Evolutionary conservation across 768 basidiomycete species (phyloP).

Genomic region (Psilocybe sp.): DNA sequence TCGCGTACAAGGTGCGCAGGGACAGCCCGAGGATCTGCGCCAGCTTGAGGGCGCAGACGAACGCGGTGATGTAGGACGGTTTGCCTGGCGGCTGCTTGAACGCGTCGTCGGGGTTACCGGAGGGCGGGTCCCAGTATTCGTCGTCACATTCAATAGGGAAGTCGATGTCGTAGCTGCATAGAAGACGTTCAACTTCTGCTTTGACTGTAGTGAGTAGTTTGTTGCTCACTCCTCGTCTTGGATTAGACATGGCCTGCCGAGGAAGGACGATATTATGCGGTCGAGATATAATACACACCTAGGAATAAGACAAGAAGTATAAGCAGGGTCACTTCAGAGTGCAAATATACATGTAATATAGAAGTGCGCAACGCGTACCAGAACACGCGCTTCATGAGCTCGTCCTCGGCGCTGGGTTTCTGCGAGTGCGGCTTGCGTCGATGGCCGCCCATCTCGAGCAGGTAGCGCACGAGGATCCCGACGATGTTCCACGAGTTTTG

Average conservation of each 20-base stretch:
- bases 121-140: constrained; percentile 38
- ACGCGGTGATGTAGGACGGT: constrained; percentile 52
- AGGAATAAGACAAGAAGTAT: too few relatives aligned
- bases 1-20: constrained; percentile 53
- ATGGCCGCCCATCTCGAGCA: constrained; percentile 65
- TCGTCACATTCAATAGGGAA: constrained; percentile 59
- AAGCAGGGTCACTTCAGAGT: too few relatives aligned
- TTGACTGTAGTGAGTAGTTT: background rate
- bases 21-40: constrained; percentile 60
- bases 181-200: background rate
- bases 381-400: constrained; percentile 60
- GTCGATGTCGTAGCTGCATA: constrained; percentile 58
- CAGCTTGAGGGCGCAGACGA: constrained; percentile 53
- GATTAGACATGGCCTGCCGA: constrained; percentile 66
- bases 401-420: constrained; percentile 41
- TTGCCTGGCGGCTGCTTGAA: constrained; percentile 65
- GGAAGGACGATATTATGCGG: constrained; percentile 36
- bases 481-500: constrained; percentile 56
- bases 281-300: constrained; percentile 19
- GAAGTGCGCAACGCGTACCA: constrained; percentile 34
- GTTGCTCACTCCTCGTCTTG: constrained; percentile 68
- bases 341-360: too few relatives aligned
- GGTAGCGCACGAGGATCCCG: constrained; percentile 56
- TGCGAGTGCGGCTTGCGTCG: constrained; percentile 36
- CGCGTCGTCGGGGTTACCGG: constrained; percentile 37